Percentiles rank a stretch among this genome's conserved stretches.
These are phyloP conservation scores for Hanseniaspora uvarum DNA, from an alignment of 1,139 yeast genomes.

Conservation along the genomic window DNA sequence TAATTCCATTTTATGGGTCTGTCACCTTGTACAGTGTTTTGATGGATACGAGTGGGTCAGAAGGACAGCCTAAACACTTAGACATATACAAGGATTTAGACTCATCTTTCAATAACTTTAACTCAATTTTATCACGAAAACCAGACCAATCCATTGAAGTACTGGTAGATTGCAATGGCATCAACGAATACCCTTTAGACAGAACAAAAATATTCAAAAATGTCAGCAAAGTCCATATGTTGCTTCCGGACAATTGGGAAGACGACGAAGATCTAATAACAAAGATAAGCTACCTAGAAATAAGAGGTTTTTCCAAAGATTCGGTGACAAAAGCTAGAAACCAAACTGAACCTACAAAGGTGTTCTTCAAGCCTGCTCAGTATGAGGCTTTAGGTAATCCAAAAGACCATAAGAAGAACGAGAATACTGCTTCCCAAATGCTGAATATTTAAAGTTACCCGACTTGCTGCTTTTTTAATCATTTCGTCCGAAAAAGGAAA, in stretches of 20 bases:
- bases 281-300: constrained; percentile 58
- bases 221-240: constrained; percentile 55
- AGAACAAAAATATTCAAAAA: constrained; percentile 58
- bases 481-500: not conserved
- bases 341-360: not conserved
- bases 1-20: constrained; percentile 68
- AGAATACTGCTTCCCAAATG: not conserved
- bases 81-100: constrained; percentile 61
- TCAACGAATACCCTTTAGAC: constrained; percentile 77
- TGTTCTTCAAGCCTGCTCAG: constrained; percentile 10
- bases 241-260: constrained; percentile 51
- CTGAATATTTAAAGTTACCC: constrained; percentile 1
- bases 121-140: constrained; percentile 45
- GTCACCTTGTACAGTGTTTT: constrained; percentile 68
- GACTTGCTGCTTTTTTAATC: not conserved
- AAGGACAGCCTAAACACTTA: constrained; percentile 58
- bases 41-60: constrained; percentile 32
- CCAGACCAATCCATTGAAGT: constrained; percentile 35
- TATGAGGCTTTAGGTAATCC: constrained; percentile 14
- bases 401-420: constrained; percentile 13
- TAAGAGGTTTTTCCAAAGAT: constrained; percentile 64
- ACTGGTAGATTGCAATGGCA: constrained; percentile 41
- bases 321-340: constrained; percentile 27
- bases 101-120: constrained; percentile 25
- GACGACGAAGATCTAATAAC: constrained; percentile 52